phyloP scores from a whole-genome alignment of 495 filamentous ascomycete species.

The Amphirosellinia nigrospora region DNA sequence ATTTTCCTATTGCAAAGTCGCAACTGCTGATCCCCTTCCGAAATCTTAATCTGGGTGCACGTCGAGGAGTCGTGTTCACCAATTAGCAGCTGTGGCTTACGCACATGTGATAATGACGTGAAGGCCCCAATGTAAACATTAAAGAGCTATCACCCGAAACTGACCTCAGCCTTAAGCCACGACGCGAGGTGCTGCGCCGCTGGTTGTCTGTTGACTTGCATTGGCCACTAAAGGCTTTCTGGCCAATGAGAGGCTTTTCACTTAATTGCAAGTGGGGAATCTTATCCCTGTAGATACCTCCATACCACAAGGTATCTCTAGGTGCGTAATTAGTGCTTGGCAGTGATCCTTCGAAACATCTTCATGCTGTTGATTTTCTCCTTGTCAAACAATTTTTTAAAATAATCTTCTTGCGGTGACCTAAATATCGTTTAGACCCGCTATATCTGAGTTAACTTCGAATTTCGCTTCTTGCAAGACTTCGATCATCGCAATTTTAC shows the following conservation, averaged over 20 bases:
- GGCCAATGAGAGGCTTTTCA: neutral
- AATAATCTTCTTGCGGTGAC: neutral
- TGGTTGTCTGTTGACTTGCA: conserved; percentile 2
- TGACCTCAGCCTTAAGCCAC: conserved; percentile 4
- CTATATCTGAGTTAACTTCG: neutral
- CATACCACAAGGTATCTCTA: neutral
- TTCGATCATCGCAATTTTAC: neutral
- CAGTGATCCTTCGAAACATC: neutral
- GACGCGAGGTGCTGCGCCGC: neutral
- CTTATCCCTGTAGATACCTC: neutral
- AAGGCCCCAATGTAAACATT: neutral
- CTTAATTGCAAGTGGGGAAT: conserved; percentile 11
- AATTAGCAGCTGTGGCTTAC: conserved; percentile 16
- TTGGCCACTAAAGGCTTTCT: neutral
- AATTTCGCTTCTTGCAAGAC: neutral
- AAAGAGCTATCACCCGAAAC: neutral
- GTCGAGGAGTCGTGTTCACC: conserved; percentile 5
- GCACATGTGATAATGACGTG: conserved; percentile 19
- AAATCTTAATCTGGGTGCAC: neutral
- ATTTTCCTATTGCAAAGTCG: neutral
- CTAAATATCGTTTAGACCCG: neutral
- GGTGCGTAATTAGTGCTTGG: neutral
- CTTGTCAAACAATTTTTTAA: conserved; percentile 3
- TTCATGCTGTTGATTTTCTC: conserved; percentile 17
- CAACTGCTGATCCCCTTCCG: neutral